Base-by-base conservation (phyloP, 2,329 filamentous ascomycete species). In the Sporothrix phasma region DNA sequence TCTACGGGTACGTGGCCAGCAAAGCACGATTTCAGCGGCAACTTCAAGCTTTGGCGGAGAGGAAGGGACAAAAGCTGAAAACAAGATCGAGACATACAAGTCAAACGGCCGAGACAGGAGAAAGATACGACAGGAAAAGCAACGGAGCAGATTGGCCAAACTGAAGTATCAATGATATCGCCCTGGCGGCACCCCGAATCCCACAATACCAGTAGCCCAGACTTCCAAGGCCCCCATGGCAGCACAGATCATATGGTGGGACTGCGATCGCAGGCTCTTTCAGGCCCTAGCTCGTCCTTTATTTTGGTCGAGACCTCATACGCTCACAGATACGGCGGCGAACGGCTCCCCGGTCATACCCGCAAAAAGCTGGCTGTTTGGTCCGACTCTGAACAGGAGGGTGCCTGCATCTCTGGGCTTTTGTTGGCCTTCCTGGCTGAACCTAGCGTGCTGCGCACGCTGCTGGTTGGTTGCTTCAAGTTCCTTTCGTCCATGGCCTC, bases 181-280 rank as follows among this genome's bases (percentile, higher is more conserved):
- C 26, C 31, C n/a, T 19, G 15, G 51, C n/a, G n/a, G n/a, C n/a
- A n/a, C n/a, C n/a, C n/a, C n/a, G n/a, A n/a, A n/a, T n/a, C n/a
- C n/a, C n/a, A n/a, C n/a, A n/a, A n/a, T n/a, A n/a, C n/a, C n/a
- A n/a, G n/a, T n/a, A n/a, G n/a, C n/a, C n/a, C n/a, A n/a, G n/a
- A n/a, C n/a, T n/a, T n/a, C n/a, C n/a, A n/a, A n/a, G n/a, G 22
- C 60, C 46, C 59, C 58, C 58, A 62, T 62, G 60, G 54, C 60
- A 54, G 47, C 47, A 62, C 29, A 53, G 60, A 62, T 62, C 60
- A 62, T 62, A 24, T 47, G 60, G 60, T 54, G 47, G 37, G n/a
- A n/a, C n/a, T 54, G 47, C 47, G 37, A 51, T 51, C 29, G n/a
- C 31, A 61, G 29, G 59, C 31, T 47, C 24, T 34, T 47, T 61